Evolutionary conservation across 2,329 filamentous ascomycete species (phyloP).

Genomic region (Aspergillus awamori): DNA sequence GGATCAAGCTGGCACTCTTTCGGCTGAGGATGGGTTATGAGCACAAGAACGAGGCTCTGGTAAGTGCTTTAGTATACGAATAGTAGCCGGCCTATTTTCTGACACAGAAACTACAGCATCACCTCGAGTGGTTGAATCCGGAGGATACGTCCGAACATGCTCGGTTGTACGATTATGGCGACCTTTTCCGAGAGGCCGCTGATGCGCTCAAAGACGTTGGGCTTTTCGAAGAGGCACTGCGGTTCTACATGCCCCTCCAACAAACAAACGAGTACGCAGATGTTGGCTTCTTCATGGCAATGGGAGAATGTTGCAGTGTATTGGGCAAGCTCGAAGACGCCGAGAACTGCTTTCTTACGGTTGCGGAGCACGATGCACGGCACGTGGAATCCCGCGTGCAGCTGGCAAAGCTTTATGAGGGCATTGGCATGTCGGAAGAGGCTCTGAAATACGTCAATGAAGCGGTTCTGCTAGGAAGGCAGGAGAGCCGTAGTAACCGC

Average conservation of each 20-base stretch:
- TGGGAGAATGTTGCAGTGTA: conserved; percentile 66
- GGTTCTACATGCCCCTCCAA: conserved; percentile 60
- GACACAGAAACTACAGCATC: conserved; percentile 50
- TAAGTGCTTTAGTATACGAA: conserved; percentile 48
- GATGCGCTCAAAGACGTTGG: conserved; percentile 58
- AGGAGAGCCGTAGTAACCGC: conserved; percentile 37
- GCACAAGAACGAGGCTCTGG: conserved; percentile 70
- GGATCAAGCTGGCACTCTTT: conserved; percentile 80
- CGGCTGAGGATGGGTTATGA: conserved; percentile 71
- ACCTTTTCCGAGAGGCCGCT: conserved; percentile 75
- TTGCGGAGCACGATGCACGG: conserved; percentile 70
- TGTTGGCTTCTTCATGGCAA: conserved; percentile 53
- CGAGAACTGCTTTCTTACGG: conserved; percentile 74
- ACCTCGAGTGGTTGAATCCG: conserved; percentile 72
- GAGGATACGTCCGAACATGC: conserved; percentile 55
- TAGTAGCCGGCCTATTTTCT: not conserved
- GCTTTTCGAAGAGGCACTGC: conserved; percentile 58
- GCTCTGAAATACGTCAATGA: conserved; percentile 78
- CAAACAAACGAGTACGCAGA: conserved; percentile 52
- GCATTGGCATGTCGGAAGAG: conserved; percentile 70
- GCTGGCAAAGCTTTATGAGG: conserved; percentile 83
- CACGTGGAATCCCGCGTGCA: conserved; percentile 77
- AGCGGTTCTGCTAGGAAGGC: conserved; percentile 65
- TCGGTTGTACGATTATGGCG: conserved; percentile 67
- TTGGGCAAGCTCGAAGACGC: conserved; percentile 68